Base-by-base conservation (phyloP, 2,329 filamentous ascomycete species). In the Stagonosporopsis chrysanthemi region DNA sequence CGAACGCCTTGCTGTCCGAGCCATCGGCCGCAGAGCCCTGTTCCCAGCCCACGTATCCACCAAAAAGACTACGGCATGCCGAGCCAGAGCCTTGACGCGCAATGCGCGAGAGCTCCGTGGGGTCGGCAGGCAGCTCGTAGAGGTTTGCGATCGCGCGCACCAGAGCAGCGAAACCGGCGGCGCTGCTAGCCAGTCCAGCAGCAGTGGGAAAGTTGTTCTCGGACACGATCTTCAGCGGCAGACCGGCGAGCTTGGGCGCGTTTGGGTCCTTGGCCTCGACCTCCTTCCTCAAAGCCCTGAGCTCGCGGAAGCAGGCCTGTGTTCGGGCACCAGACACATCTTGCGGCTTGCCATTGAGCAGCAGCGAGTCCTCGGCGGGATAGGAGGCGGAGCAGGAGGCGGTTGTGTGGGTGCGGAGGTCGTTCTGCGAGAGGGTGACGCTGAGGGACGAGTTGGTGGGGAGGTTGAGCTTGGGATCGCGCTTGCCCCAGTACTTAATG, bases 151-250 rank as follows among this genome's bases (percentile, higher is more conserved):
- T 91, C 63, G 91, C 93, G 56, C 92, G 86, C 19, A 98, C 84
- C 0, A 88, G 79, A 12, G 86, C 86, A 33, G 86, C 86, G 66
- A 88, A 87, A 23, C 86, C 86, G n/a, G 86, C 86, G n/a, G 86
- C 86, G 22, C 81, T 83, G 65, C 82, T 83, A 38, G 86, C 86
- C 26, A 99, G 87, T 6, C 95, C 95, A 4, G 95, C 95, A 24
- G 95, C 95, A 2, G 95, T 99, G 62, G 95, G 95, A 84, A 99
- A 99, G 84, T 99, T 99, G 85, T 99, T 99, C 81, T 95, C 90
- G 55, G 91, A 95, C 54, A 97, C 92, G 65, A 99, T 89, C 68
- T 89, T 90, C 60, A 99, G 86, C 31, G 90, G 87, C 70, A 90
- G 83, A 48, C 83, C 75, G 11, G 92, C 90, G 55, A 99, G 87